These are phyloP conservation scores for Delonix regia DNA, from an alignment of 306 rosid genomes.

Conservation along the genomic window DNA sequence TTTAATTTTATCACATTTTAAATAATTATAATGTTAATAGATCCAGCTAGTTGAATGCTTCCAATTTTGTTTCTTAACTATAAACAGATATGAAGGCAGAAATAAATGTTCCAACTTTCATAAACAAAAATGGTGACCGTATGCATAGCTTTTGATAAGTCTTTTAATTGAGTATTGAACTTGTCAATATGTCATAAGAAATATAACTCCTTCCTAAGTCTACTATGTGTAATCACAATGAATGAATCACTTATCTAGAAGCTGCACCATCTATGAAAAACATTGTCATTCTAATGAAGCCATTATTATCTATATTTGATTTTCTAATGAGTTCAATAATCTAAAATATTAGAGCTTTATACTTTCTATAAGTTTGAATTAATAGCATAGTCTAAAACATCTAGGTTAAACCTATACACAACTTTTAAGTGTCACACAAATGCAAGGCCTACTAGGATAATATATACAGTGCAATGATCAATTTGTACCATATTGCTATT, in stretches of 20 bases:
- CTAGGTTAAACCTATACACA: background rate
- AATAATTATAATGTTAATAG: too few relatives aligned
- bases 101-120: background rate
- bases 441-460: conserved; percentile 62
- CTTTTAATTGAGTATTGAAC: background rate
- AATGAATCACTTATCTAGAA: background rate
- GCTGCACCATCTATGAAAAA: background rate
- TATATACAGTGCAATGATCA: conserved; percentile 7
- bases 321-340: background rate
- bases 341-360: background rate
- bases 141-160: background rate
- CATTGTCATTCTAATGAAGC: background rate
- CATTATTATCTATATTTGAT: background rate
- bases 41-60: too few relatives aligned
- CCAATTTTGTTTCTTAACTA: too few relatives aligned
- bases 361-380: background rate
- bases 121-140: background rate
- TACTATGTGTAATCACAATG: background rate
- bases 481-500: background rate
- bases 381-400: background rate
- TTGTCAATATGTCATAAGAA: background rate
- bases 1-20: too few relatives aligned
- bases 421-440: conserved; percentile 23
- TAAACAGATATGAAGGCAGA: background rate
- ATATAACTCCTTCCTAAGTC: background rate